These are phyloP conservation scores for Rasamsonia emersonii DNA, from an alignment of 2,329 filamentous ascomycete genomes.

Conservation along the genomic window DNA sequence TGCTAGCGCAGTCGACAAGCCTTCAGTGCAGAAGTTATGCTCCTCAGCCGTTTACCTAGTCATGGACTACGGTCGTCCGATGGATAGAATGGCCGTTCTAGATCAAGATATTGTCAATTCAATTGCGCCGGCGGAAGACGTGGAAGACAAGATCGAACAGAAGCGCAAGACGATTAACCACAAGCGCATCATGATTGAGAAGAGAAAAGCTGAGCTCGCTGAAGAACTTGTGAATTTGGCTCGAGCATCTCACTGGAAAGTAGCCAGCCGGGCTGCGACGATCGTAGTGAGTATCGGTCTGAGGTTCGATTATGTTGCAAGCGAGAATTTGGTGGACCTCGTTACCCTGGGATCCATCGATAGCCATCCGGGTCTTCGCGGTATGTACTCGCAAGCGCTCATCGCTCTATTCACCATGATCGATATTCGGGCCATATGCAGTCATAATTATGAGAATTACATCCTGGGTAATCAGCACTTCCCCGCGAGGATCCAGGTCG, in stretches of 20 bases:
- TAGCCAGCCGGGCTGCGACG: conserved; percentile 78
- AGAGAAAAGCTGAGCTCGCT: conserved; percentile 71
- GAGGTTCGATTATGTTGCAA: conserved; percentile 82
- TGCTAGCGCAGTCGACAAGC: conserved; percentile 82
- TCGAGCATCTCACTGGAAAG: conserved; percentile 87
- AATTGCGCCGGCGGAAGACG: conserved; percentile 62
- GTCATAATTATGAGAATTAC: conserved; percentile 80
- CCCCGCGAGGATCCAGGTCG: conserved; percentile 65
- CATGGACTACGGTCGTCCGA: conserved; percentile 82
- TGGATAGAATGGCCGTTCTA: conserved; percentile 78
- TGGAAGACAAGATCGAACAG: conserved; percentile 44
- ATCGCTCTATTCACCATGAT: conserved; percentile 74
- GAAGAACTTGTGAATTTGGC: conserved; percentile 72
- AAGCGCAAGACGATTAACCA: conserved; percentile 67
- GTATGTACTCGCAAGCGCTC: conserved; percentile 72
- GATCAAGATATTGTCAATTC: conserved; percentile 61
- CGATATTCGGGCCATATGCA: conserved; percentile 76
- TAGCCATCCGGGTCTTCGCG: conserved; percentile 75
- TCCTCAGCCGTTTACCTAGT: conserved; percentile 73
- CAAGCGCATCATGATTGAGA: conserved; percentile 69
- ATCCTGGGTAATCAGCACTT: conserved; percentile 71
- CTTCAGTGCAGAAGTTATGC: conserved; percentile 85
- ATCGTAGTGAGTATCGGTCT: conserved; percentile 86
- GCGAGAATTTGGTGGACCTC: conserved; percentile 71
- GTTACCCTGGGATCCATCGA: conserved; percentile 78